phyloP scores from a whole-genome alignment of 2,329 filamentous ascomycete genomes.

The Scedosporium boydii region DNA sequence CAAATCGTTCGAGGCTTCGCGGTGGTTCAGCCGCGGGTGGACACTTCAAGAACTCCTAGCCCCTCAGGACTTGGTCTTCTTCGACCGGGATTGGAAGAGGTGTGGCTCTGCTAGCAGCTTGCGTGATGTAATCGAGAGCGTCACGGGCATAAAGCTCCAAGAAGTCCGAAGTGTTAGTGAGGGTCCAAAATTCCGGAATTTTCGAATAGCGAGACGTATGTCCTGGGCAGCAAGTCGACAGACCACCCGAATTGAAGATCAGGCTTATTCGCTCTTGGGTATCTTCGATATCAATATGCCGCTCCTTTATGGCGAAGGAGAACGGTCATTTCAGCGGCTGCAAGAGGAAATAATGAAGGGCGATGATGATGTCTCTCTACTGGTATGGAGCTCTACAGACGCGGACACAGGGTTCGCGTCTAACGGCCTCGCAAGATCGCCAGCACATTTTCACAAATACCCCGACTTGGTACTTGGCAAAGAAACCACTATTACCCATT shows the following conservation, averaged over 20 bases:
- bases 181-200: background rate
- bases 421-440: too few species aligned
- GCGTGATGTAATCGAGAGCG: background rate
- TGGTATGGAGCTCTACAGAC: too few species aligned
- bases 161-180: background rate
- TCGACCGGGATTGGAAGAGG: constrained; percentile 9
- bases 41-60: constrained; percentile 12
- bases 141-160: background rate
- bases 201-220: background rate
- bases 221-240: background rate
- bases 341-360: too few species aligned
- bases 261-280: background rate
- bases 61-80: constrained; percentile 2
- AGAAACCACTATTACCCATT: too few species aligned
- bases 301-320: background rate
- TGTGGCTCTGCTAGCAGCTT: background rate
- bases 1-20: background rate
- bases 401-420: too few species aligned
- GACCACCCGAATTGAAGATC: background rate
- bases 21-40: constrained; percentile 13
- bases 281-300: background rate
- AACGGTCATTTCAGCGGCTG: background rate
- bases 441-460: too few species aligned
- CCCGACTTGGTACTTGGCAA: too few species aligned
- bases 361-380: too few species aligned